These are phyloP conservation scores for Lasiodiplodia theobromae DNA, from an alignment of 2,329 filamentous ascomycete species.

Conservation along the genomic window DNA sequence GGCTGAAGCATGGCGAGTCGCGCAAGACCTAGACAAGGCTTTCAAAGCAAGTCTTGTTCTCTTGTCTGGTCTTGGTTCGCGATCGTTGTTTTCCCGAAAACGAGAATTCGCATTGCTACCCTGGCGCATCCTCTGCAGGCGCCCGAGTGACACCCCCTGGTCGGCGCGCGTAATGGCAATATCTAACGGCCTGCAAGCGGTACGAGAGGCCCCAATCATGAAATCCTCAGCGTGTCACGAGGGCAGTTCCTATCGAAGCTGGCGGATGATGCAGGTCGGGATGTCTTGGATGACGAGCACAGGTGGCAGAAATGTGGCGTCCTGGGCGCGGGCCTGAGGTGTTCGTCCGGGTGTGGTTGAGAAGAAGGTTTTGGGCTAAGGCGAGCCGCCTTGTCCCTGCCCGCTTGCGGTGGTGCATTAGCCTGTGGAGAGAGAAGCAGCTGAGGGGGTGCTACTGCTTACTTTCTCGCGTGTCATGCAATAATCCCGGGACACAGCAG, in stretches of 20 bases:
- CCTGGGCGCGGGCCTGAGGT: not conserved
- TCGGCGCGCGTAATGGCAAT: slow-evolving; percentile 10
- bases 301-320: not conserved
- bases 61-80: not conserved
- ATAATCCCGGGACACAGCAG: not conserved
- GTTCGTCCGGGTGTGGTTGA: not conserved
- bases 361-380: slow-evolving; percentile 14
- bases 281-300: not conserved
- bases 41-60: not conserved
- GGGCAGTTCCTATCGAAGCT: not conserved
- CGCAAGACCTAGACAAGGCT: not conserved
- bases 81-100: not conserved
- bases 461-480: not conserved
- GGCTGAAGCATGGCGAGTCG: not conserved
- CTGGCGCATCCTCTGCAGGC: not conserved
- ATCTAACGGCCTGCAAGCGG: slow-evolving; percentile 5
- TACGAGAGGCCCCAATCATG: not conserved
- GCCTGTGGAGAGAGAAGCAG: not conserved
- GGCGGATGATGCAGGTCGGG: not conserved
- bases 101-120: not conserved
- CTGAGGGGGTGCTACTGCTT: not conserved
- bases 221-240: not conserved
- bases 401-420: slow-evolving; percentile 9
- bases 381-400: not conserved
- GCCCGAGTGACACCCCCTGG: too few relatives aligned